Percentiles rank a stretch among this genome's conserved stretches.
phyloP scores from a whole-genome alignment of 2,329 filamentous ascomycete genomes.

The Beauveria scarabaeidicola region DNA sequence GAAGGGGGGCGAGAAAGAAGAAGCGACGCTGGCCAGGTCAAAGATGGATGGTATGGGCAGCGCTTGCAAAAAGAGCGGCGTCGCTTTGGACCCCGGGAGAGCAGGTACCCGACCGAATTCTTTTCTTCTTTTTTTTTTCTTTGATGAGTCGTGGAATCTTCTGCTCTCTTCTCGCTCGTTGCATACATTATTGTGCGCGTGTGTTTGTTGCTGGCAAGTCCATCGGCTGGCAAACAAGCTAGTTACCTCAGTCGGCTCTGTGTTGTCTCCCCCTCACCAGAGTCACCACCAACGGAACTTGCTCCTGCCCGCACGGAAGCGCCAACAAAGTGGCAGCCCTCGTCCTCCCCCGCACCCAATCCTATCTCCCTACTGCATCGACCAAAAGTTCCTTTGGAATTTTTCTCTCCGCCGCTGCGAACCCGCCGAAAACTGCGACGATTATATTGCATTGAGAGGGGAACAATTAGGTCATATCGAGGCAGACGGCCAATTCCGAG shows the following conservation, averaged over 20 bases:
- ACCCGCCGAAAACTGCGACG: slow-evolving; percentile 1
- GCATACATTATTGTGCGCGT: not conserved
- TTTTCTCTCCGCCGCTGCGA: not conserved
- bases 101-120: not conserved
- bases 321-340: not conserved
- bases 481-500: slow-evolving; percentile 10
- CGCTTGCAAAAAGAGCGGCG: slow-evolving; percentile 8
- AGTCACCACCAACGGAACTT: not conserved
- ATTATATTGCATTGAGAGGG: slow-evolving; percentile 1
- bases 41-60: slow-evolving; percentile 2
- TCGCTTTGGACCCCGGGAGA: not conserved
- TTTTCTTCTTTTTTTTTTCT: not conserved
- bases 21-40: slow-evolving; percentile 1
- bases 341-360: slow-evolving; percentile 2
- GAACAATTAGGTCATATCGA: not conserved
- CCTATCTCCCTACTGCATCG: not conserved
- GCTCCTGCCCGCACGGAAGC: not conserved
- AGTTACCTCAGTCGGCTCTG: too few species aligned
- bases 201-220: not conserved
- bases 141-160: not conserved
- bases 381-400: not conserved
- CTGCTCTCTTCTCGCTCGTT: not conserved
- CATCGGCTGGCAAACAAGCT: too few species aligned
- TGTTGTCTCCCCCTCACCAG: not conserved
- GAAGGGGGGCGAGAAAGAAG: not conserved